Evolutionary conservation across 352 stramenopile species (phyloP).

Genomic region (Phytophthora ohioensis): DNA sequence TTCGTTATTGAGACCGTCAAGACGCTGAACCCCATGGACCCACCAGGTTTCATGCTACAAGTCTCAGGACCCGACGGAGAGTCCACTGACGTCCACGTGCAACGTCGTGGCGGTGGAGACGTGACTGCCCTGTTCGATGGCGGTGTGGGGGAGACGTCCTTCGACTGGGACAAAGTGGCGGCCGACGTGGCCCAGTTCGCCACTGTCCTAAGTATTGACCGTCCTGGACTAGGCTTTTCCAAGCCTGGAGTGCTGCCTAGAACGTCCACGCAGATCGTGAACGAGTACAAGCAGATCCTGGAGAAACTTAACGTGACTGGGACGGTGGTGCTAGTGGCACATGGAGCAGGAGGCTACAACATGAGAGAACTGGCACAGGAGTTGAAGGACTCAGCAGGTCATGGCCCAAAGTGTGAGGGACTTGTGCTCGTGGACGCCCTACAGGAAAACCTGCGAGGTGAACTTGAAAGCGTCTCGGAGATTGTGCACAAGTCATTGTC

Average conservation of each 20-base stretch:
- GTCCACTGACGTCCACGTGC: constrained; percentile 58
- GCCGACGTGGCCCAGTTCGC: constrained; percentile 58
- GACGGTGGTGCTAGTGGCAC: constrained; percentile 75
- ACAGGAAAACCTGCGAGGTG: constrained; percentile 66
- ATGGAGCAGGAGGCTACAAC: constrained; percentile 83
- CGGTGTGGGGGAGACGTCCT: constrained; percentile 83
- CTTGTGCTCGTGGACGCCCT: constrained; percentile 80
- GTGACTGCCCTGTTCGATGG: constrained; percentile 80
- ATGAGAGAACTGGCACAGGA: constrained; percentile 73
- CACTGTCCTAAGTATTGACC: constrained; percentile 72
- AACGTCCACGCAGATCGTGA: constrained; percentile 65
- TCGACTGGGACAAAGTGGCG: constrained; percentile 86
- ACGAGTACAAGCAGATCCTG: constrained; percentile 73
- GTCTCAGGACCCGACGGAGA: constrained; percentile 49
- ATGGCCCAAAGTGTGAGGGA: constrained; percentile 51
- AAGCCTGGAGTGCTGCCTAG: constrained; percentile 50
- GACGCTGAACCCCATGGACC: constrained; percentile 57
- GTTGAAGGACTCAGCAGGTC: constrained; percentile 32
- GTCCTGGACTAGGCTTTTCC: constrained; percentile 80
- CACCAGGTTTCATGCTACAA: constrained; percentile 62
- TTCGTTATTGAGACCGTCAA: constrained; percentile 81
- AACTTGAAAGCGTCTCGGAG: constrained; percentile 75
- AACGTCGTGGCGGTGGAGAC: constrained; percentile 52
- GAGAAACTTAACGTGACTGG: constrained; percentile 60
- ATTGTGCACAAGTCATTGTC: constrained; percentile 58